Evolutionary conservation across 805 yeast genomes (phyloP).

Genomic region (Zygosaccharomyces pseudorouxii): DNA sequence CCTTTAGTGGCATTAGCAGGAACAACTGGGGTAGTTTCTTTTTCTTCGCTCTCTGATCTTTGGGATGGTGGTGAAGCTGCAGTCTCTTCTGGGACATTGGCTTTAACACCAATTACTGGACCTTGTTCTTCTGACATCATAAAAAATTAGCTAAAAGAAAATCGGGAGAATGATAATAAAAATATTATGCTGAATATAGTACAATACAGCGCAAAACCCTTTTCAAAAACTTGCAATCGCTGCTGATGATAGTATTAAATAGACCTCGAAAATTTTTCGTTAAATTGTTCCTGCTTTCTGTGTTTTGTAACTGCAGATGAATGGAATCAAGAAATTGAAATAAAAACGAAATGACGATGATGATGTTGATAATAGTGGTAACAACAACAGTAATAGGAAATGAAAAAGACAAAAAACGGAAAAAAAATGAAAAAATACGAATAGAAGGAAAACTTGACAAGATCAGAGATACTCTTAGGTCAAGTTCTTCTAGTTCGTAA

Average conservation of each 20-base stretch:
- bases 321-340: background rate
- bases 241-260: background rate
- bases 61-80: conserved; percentile 1
- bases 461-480: background rate
- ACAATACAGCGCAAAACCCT: background rate
- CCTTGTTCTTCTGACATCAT: conserved; percentile 4
- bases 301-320: background rate
- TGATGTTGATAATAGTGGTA: background rate
- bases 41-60: conserved; percentile 6
- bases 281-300: too few relatives aligned
- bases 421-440: background rate
- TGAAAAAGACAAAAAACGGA: background rate
- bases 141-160: background rate
- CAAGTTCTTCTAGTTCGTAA: conserved; percentile 1
- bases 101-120: background rate
- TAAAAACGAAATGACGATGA: background rate
- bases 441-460: background rate
- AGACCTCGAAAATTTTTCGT: background rate
- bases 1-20: conserved; percentile 76
- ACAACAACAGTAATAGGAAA: background rate
- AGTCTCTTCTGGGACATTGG: background rate
- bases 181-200: conserved; percentile 1
- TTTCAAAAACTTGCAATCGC: background rate
- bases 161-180: background rate
- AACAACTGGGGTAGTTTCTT: conserved; percentile 26